A percentile compares a stretch with the other conserved stretches of the same genome.
Conservation (phyloP, 2,329 filamentous ascomycete species). For the Fusarium sp. region DNA sequence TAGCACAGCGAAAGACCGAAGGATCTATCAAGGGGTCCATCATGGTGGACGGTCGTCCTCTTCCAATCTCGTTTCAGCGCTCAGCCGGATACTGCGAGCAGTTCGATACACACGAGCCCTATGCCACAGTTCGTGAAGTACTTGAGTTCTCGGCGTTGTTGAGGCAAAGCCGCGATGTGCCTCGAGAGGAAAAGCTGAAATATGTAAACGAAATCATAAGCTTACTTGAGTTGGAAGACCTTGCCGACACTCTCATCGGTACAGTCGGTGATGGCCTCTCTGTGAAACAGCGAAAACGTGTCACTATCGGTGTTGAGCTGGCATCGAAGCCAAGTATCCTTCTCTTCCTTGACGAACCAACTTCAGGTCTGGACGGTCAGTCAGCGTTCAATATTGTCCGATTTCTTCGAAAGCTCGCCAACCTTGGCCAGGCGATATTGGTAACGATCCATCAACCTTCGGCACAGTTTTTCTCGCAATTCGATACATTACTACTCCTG, state of each 20-base stretch:
- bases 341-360: conserved; percentile 73
- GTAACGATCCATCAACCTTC: conserved; percentile 80
- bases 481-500: conserved; percentile 74
- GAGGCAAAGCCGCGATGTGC: conserved; percentile 74
- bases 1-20: conserved; percentile 83
- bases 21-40: conserved; percentile 81
- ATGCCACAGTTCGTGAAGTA: conserved; percentile 81
- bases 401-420: conserved; percentile 74
- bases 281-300: conserved; percentile 65
- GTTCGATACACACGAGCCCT: conserved; percentile 81
- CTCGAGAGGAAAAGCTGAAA: conserved; percentile 75
- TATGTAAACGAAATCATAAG: conserved; percentile 86
- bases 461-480: conserved; percentile 73
- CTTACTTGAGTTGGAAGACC: conserved; percentile 62
- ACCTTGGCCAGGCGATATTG: conserved; percentile 74
- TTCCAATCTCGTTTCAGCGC: conserved; percentile 80
- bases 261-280: conserved; percentile 64
- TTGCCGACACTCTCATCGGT: conserved; percentile 63
- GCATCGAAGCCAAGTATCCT: conserved; percentile 71
- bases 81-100: conserved; percentile 86
- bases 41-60: conserved; percentile 79
- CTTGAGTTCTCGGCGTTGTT: conserved; percentile 80
- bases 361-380: conserved; percentile 75
- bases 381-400: conserved; percentile 75
- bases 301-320: conserved; percentile 72